Base-by-base conservation (phyloP, 2,329 filamentous ascomycete genomes). In the Fusarium sp. region DNA sequence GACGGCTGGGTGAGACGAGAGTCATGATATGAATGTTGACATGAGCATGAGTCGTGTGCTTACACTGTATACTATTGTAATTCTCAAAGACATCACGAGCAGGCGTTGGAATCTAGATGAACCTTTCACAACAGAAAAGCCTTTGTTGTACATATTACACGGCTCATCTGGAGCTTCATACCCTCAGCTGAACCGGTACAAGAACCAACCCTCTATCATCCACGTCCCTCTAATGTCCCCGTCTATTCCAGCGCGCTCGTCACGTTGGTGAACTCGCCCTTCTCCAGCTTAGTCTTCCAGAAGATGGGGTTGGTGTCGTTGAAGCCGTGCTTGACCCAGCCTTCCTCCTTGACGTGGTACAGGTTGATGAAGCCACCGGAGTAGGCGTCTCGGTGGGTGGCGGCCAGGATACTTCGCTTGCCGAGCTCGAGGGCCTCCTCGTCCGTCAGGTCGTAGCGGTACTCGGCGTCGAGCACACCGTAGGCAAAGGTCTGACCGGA, bases 251-350 rank as follows among this genome's bases (percentile, higher is more conserved):
- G 83, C 80, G 92, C 87, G 79, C 93, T 94, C 68, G 94, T 97
- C 64, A 98, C 95, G 83, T 98, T 98, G 75, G 93, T 96, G 85
- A 99, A 99, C 88, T 99, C 97, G 84, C 95, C 95, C 91, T 97
- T 97, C 84, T 98, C 93, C 81, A 99, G 86, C 92, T 99, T 99
- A 59, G 95, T 98, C 89, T 97, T 93, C 97, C 97, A 99, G 92
- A 99, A 99, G 82, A 98, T 97, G 52, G 96, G 96, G 88, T 98
- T 98, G 79, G 96, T 98, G 85, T 99, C 97, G 82, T 88, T 95
- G 90, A 99, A 99, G 73, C 97, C 97, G 82, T 98, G 96, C 90
- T 97, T 98, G 81, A 97, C 95, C 97, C 97, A 99, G 79, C 97
- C 97, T 75, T 95, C 93, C 88, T 99, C 96, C 92, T 98, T 98